These are phyloP conservation scores for Sclerotinia borealis DNA, from an alignment of 2,329 filamentous ascomycete genomes.

Conservation along the genomic window DNA sequence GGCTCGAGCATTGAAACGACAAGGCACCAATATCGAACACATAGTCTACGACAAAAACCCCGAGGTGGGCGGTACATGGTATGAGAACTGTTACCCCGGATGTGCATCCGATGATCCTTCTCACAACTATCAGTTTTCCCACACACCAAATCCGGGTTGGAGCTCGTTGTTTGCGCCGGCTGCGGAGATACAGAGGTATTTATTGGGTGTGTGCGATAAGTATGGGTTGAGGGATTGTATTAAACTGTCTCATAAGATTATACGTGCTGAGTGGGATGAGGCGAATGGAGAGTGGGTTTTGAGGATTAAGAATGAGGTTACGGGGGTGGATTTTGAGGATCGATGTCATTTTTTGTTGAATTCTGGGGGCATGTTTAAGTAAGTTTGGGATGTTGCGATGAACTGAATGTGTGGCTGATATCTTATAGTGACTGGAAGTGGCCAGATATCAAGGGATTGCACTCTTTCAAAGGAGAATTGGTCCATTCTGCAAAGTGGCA, in stretches of 20 bases:
- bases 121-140: conserved; percentile 59
- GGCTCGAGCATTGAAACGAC: conserved; percentile 41
- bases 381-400: conserved; percentile 21
- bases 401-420: neutral
- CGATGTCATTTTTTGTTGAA: conserved; percentile 44
- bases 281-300: conserved; percentile 10
- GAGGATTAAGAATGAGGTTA: conserved; percentile 22
- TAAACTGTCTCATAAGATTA: conserved; percentile 39
- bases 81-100: conserved; percentile 53
- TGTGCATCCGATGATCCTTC: conserved; percentile 49
- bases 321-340: conserved; percentile 38
- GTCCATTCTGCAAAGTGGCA: conserved; percentile 58
- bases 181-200: conserved; percentile 50
- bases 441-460: conserved; percentile 52
- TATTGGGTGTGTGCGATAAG: conserved; percentile 43
- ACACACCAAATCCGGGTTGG: conserved; percentile 54
- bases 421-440: conserved; percentile 47
- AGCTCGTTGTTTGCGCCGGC: conserved; percentile 49
- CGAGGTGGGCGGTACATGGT: conserved; percentile 52
- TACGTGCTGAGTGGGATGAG: conserved; percentile 24
- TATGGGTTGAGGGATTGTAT: conserved; percentile 39
- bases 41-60: conserved; percentile 51
- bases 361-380: conserved; percentile 49
- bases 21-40: conserved; percentile 39
- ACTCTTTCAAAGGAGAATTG: conserved; percentile 40